Evolutionary conservation across 352 stramenopile genomes (phyloP), one percentile per base, ranked within the genome.

Genomic region (Pythium folliculosum): DNA sequence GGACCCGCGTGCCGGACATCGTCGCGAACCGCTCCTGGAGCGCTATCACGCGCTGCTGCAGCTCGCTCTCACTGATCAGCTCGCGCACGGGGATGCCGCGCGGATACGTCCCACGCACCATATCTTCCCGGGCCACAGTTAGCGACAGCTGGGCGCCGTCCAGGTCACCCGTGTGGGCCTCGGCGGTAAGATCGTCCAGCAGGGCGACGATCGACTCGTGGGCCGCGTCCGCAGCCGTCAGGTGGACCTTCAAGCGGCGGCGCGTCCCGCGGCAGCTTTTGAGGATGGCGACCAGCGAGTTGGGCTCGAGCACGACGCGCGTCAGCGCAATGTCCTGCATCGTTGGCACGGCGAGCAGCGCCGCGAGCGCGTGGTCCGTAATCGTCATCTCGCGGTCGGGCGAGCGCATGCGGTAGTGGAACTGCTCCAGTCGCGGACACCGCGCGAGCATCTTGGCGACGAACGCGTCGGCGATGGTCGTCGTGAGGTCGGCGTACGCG

Each of bases 361-460:
- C 30, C 7, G 58, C 37, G 6, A 65, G 19, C 21, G 43, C 32
- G 19, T 49, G 35, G n/a, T 37, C 27, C 13, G 58, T 65, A 16
- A 65, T 14, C 10, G 58, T 58, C 6, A 65, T 30, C 47, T 58
- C 51, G 13, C 58, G 58, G 17, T 65, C 58, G 1, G 58, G 35
- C 8, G 58, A 65, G 12, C 45, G 45, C 47, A 65, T 65, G 43
- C 37, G 30, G 23, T 58, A 65, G 58, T 58, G 48, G 21, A 65
- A 65, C 32, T 57, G 48, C 58, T 67, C 49, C 12, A 67, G 60
- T 7, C 56, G 52, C 32, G 50, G 60, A 67, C 60, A 67, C 50
- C 45, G 44, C 16, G 35, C 43, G 14, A 67, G 12, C 35, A 67
- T 10, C 17, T 60, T 22, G 37, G 19, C 9, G 21, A 60, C 35